phyloP scores from a whole-genome alignment of 164 flowering plant species.

The Macadamia tetraphylla region DNA sequence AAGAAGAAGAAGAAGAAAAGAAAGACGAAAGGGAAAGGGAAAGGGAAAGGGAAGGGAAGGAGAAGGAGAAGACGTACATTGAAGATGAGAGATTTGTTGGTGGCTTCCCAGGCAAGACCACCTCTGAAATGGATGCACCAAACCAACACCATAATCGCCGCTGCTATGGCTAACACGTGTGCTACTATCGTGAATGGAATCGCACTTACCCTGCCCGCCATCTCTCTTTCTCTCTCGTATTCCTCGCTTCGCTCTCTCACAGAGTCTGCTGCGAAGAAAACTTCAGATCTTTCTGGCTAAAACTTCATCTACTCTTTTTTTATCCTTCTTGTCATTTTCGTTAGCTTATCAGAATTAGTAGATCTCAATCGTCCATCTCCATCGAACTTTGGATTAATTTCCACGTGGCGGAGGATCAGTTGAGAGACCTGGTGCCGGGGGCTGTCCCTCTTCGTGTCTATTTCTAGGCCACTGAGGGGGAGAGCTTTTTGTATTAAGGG shows the following conservation, averaged over 20 bases:
- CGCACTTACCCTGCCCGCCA: conserved; percentile 48
- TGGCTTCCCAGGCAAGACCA: conserved; percentile 67
- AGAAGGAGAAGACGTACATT: conserved; percentile 37
- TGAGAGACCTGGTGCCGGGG: too few relatives aligned
- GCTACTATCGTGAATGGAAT: conserved; percentile 40
- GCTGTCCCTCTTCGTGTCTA: too few relatives aligned
- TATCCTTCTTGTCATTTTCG: too few relatives aligned
- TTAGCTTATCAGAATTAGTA: too few relatives aligned
- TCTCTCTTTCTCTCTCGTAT: conserved; percentile 4
- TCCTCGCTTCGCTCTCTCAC: not conserved
- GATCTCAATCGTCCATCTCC: too few relatives aligned
- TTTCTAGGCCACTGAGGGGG: too few relatives aligned
- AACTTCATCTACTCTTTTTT: too few relatives aligned
- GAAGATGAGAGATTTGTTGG: conserved; percentile 80
- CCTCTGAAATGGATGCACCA: conserved; percentile 81
- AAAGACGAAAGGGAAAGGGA: not conserved
- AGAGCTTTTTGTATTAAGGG: too few relatives aligned
- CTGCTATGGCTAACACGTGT: conserved; percentile 49
- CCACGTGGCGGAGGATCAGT: too few relatives aligned
- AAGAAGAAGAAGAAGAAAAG: not conserved
- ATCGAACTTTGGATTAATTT: too few relatives aligned
- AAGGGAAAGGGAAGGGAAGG: not conserved
- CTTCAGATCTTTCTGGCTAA: too few relatives aligned
- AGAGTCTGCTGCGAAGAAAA: not conserved
- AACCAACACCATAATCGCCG: conserved; percentile 61